Evolutionary conservation across 2,329 filamentous ascomycete genomes (phyloP), one percentile per base, ranked within the genome.

Genomic region (Myotisia sp.): DNA sequence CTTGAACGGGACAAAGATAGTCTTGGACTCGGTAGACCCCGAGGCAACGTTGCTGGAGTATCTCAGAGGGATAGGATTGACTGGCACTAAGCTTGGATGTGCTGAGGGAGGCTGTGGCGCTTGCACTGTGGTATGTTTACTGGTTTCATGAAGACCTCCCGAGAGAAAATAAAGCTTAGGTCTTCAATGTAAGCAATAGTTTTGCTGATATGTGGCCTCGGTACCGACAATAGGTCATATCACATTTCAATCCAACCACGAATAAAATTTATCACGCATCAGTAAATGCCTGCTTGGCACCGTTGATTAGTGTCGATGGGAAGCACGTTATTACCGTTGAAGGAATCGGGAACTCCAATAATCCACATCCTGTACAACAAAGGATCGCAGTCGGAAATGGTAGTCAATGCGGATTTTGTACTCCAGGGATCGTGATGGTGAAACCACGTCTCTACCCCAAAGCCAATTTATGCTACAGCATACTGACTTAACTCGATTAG

Each of bases 261-360:
- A 82, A 82, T 50, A 72, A 81, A 54, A 82, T 95, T 47, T 95
- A 95, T 52, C 87, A 98, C 65, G 90, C 90, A 37, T 92, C 83
- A 35, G 83, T 95, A 39, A 98, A 98, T 54, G 90, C 90, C 26
- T 98, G 90, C 54, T 67, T 98, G 34, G 87, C 90, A 7, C 90
- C 90, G 5, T 68, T 98, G 29, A 81, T 85, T 45, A 92, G 85
- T 49, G 72, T 95, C 27, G 90, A 95, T 55, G 90, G 90, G 28
- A 98, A 98, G 56, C 90, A 98, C 69, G 84, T 95, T 50, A 86
- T 98, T 52, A 98, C 90, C 3, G 78, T 98, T 26, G 90, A 98
- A 59, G 90, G 90, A 5, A 94, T 98, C 48, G 90, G 90, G 7
- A 82, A 79, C 53, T 76, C 82, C 18, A 79, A 90, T 55, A 74